Evolutionary conservation across 371 early-diverging fungal genomes (phyloP), one percentile per base, ranked within the genome.

Genomic region (Lichtheimia hyalospora): DNA sequence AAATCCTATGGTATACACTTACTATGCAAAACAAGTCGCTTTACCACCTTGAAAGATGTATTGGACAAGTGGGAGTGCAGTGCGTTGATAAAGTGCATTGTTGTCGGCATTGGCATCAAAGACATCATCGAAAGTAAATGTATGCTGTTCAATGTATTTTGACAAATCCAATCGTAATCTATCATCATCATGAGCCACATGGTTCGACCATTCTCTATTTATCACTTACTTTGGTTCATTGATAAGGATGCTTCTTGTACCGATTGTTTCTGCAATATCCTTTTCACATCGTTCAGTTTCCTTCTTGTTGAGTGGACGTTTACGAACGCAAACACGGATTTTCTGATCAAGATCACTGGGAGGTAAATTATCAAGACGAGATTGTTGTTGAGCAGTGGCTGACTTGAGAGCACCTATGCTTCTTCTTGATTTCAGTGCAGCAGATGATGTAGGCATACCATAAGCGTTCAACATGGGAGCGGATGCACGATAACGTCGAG

Each of bases 1-100:
- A 5, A 0, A 6, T 1, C 44, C 5, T 44, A 5, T 4, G 10
- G n/a, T 5, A 2, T n/a, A 5, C 2, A 70, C 73, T 58, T 88
- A 92, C 90, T 98, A 99, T 41, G 99, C 99, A 83, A 99, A 97
- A 70, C 99, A 95, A 4, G 99, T 98, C 0, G 98, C 97, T 69
- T 96, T 96, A 55, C 98, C 99, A 1, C 98, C 98, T 49, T 81
- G 69, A 58, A 98, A 95, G 4, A 96, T 87, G 72, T 96, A 95
- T 49, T 95, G 86, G 2, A 99, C 98, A 27, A 99, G 75, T 0
- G 96, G 96, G 40, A 80, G 83, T n/a, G 98, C 98, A 3, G 96
- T 95, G 21, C 92, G 85, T 64, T 86, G 73, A 75, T 98, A 99
- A 5, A 99, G 87, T 1, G 51, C 27, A n/a, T 86, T 87, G 66